Evolutionary conservation across 768 basidiomycete genomes (phyloP).

Genomic region (Amanita fuliginea): DNA sequence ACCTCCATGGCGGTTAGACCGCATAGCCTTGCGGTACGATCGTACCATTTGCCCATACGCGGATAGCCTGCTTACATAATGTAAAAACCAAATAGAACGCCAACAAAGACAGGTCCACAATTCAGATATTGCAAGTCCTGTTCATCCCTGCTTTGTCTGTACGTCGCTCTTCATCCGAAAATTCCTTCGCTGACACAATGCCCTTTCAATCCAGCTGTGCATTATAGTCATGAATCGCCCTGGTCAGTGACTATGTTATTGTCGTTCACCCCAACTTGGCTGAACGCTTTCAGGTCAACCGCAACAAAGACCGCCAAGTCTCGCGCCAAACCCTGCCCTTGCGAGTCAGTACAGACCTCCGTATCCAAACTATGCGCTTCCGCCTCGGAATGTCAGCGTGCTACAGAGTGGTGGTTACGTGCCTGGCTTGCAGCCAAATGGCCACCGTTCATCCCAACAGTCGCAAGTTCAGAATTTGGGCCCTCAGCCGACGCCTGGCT

Average conservation of each 20-base stretch:
- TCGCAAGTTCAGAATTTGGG: conserved; percentile 45
- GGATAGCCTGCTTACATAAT: conserved; percentile 12
- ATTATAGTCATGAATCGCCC: conserved; percentile 47
- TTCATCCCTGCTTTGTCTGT: not conserved
- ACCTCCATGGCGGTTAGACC: conserved; percentile 1
- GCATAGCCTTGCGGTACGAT: too few relatives aligned
- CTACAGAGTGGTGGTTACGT: conserved; percentile 39
- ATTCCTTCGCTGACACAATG: not conserved
- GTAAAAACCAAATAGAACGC: conserved; percentile 25
- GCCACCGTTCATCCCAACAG: conserved; percentile 46
- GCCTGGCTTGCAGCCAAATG: conserved; percentile 46
- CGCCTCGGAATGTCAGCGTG: conserved; percentile 46
- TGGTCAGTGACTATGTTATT: conserved; percentile 25
- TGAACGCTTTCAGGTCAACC: conserved; percentile 51
- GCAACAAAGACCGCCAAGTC: conserved; percentile 70
- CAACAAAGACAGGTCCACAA: conserved; percentile 20
- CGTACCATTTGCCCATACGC: too few relatives aligned
- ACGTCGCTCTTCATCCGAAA: not conserved
- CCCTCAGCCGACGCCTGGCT: conserved; percentile 48
- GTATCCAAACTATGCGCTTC: conserved; percentile 44
- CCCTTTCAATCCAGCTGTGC: conserved; percentile 17
- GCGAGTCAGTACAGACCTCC: conserved; percentile 54
- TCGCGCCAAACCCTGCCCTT: conserved; percentile 53
- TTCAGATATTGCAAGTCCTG: not conserved
- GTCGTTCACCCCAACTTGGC: conserved; percentile 8